These are phyloP conservation scores for Kodamaea sp. DNA, from an alignment of 1,139 yeast species.

Conservation along the genomic window DNA sequence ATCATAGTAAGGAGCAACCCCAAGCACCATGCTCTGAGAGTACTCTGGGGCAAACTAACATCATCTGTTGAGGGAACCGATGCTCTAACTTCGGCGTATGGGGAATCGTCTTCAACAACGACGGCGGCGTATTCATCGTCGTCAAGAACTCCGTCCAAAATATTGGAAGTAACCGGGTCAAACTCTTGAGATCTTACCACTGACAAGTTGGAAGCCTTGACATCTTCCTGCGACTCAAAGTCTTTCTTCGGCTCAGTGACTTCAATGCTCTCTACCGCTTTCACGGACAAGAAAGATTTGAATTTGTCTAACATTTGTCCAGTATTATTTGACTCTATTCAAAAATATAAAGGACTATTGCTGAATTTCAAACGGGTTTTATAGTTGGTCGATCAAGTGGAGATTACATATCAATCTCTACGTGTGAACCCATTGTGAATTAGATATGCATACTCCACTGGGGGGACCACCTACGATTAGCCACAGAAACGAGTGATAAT, in stretches of 20 bases:
- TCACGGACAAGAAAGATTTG: no score
- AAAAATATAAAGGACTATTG: no score
- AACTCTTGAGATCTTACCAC: slow-evolving; percentile 36
- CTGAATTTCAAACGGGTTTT: no score
- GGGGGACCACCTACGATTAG: no score
- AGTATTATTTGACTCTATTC: no score
- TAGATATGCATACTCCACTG: no score
- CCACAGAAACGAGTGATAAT: no score
- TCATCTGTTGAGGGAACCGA: slow-evolving; percentile 67
- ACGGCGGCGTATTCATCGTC: slow-evolving; percentile 46
- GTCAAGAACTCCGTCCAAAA: slow-evolving; percentile 19
- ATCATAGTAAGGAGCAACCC: slow-evolving; percentile 56
- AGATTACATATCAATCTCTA: no score
- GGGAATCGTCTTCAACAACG: slow-evolving; percentile 55
- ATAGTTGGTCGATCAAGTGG: no score
- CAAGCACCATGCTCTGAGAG: slow-evolving; percentile 60
- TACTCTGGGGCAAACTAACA: slow-evolving; percentile 54
- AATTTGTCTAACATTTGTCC: no score
- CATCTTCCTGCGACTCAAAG: slow-evolving; percentile 15
- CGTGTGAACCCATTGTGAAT: no score
- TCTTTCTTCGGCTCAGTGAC: slow-evolving; percentile 28
- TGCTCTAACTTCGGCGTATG: slow-evolving; percentile 71
- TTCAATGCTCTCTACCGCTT: slow-evolving; percentile 9
- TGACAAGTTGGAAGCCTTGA: slow-evolving; percentile 11
- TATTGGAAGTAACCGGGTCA: slow-evolving; percentile 35